These are phyloP conservation scores for Xylariales sp. DNA, from an alignment of 2,329 filamentous ascomycete species.

Conservation along the genomic window DNA sequence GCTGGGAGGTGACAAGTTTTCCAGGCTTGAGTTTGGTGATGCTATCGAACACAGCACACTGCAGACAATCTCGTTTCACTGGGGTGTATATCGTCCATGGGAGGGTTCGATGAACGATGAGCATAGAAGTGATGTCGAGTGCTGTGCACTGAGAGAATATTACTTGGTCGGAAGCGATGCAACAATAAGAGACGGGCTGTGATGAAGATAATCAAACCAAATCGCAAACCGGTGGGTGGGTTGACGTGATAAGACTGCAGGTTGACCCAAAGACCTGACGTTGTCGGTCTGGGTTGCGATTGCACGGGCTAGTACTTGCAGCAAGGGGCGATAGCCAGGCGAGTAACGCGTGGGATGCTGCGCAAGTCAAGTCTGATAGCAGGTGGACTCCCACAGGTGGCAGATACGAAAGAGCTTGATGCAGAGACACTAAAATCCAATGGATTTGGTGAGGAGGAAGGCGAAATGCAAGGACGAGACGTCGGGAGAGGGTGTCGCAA, in stretches of 20 bases:
- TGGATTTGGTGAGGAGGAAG: neutral
- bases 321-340: slow-evolving; percentile 1
- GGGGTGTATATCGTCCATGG: slow-evolving; percentile 25
- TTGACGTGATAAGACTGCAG: slow-evolving; percentile 8
- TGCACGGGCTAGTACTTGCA: neutral
- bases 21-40: slow-evolving; percentile 10
- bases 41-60: slow-evolving; percentile 22
- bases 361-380: neutral
- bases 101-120: slow-evolving; percentile 19
- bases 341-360: slow-evolving; percentile 6
- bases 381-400: neutral
- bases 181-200: neutral
- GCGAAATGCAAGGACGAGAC: neutral
- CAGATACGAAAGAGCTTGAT: neutral
- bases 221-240: neutral
- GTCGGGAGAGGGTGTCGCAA: slow-evolving; percentile 1
- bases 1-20: no score
- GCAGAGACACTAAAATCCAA: neutral
- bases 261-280: slow-evolving; percentile 1
- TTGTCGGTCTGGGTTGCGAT: neutral
- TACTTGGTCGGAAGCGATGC: slow-evolving; percentile 4
- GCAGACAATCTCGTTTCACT: slow-evolving; percentile 18
- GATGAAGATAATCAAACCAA: neutral
- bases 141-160: slow-evolving; percentile 11
- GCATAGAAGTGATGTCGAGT: neutral